Evolutionary conservation across 1,284 basidiomycete species (phyloP).

Genomic region (Puccinia brachypodii): DNA sequence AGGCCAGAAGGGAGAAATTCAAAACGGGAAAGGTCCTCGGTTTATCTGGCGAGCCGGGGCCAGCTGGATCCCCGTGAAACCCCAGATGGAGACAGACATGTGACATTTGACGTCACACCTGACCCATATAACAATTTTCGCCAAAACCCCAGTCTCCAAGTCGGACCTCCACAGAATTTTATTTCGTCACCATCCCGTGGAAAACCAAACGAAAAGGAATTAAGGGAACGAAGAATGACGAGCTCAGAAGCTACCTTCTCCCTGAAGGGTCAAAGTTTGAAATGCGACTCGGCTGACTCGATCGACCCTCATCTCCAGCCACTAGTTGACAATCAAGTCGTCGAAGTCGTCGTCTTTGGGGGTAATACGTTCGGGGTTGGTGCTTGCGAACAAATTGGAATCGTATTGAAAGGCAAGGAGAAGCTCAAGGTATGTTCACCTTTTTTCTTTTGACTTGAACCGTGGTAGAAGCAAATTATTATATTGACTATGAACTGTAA

Average conservation of each 20-base stretch:
- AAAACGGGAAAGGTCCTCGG: no score
- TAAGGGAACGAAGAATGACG: not conserved
- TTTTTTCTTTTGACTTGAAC: conserved; percentile 39
- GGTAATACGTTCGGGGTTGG: conserved; percentile 96
- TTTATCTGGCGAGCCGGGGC: no score
- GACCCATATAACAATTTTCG: no score
- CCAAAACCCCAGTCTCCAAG: no score
- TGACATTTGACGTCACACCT: no score
- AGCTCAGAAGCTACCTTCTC: conserved; percentile 59
- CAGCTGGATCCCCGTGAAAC: no score
- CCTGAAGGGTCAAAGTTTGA: conserved; percentile 73
- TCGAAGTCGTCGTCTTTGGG: conserved; percentile 88
- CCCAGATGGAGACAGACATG: no score
- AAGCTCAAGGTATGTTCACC: conserved; percentile 67
- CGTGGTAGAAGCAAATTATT: no score
- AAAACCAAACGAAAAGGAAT: not conserved
- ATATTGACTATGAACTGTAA: no score
- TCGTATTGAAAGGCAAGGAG: conserved; percentile 71
- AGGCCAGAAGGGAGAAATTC: no score
- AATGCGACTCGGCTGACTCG: conserved; percentile 76
- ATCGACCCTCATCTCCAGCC: conserved; percentile 74
- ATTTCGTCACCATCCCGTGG: not conserved
- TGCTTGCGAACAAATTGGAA: conserved; percentile 80
- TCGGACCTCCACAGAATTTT: no score
- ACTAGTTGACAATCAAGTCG: conserved; percentile 65